A percentile compares a stretch with the other conserved stretches of the same genome.
Conservation (phyloP, 1,284 basidiomycete species). For the Hymenochaete sp. region DNA sequence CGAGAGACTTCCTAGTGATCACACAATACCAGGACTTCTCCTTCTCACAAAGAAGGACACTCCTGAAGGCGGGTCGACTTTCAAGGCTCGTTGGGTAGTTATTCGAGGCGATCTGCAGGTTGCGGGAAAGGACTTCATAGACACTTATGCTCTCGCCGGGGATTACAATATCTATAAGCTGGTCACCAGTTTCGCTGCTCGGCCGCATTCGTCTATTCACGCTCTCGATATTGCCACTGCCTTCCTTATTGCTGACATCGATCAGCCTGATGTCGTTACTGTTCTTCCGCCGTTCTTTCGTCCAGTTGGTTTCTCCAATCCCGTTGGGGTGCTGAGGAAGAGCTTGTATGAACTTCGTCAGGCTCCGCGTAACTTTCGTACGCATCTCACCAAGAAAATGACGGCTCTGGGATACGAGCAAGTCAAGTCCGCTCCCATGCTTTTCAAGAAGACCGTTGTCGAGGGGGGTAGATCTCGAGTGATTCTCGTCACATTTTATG, state of each 20-base stretch:
- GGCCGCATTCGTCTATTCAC: constrained; percentile 22
- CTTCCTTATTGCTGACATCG: constrained; percentile 18
- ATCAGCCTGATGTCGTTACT: constrained; percentile 24
- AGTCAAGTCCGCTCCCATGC: constrained; percentile 21
- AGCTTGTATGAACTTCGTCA: constrained; percentile 27
- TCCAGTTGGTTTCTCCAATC: constrained; percentile 6
- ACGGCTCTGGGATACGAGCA: constrained; percentile 18
- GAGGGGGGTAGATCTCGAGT: too few species aligned
- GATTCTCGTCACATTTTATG: constrained; percentile 27
- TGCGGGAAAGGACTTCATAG: not conserved
- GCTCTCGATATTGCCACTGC: constrained; percentile 25
- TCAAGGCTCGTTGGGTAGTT: constrained; percentile 5
- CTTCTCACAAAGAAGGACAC: too few species aligned
- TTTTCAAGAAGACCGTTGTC: too few species aligned
- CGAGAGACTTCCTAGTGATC: too few species aligned
- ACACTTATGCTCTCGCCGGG: not conserved
- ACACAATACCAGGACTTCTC: too few species aligned
- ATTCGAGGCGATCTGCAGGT: constrained; percentile 1
- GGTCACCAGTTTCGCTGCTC: not conserved
- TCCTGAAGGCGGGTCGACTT: too few species aligned
- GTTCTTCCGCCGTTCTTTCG: constrained; percentile 21
- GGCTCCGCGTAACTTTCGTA: constrained; percentile 24
- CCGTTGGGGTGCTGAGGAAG: constrained; percentile 20
- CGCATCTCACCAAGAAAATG: constrained; percentile 19
- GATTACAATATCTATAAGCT: not conserved